Evolutionary conservation across 768 basidiomycete species (phyloP).

Genomic region (Fomitopsis serialis): DNA sequence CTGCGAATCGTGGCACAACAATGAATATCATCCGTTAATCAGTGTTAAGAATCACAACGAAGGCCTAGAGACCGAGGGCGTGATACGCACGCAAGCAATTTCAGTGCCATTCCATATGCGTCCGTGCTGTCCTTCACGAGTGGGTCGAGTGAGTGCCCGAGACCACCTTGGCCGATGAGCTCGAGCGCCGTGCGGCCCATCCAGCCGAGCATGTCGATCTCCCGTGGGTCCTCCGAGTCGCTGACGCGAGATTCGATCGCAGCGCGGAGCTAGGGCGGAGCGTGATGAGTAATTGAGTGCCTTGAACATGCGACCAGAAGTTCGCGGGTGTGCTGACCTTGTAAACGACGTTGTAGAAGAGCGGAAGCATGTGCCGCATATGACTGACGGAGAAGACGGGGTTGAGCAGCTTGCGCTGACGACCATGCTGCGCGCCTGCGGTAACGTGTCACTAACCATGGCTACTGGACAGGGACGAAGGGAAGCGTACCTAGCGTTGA

Average conservation of each 20-base stretch:
- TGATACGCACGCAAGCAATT: slow-evolving; percentile 11
- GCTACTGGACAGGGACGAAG: slow-evolving; percentile 33
- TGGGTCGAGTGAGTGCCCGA: slow-evolving; percentile 33
- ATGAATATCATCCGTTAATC: too few species aligned
- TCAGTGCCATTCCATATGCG: slow-evolving; percentile 11
- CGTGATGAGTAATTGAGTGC: not conserved
- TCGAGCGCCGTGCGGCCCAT: slow-evolving; percentile 22
- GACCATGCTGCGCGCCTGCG: slow-evolving; percentile 10
- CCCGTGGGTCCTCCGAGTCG: not conserved
- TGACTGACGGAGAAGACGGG: slow-evolving; percentile 15
- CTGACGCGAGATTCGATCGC: too few species aligned
- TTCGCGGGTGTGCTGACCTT: too few species aligned
- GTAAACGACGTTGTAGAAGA: slow-evolving; percentile 8
- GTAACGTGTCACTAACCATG: not conserved
- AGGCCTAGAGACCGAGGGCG: too few species aligned
- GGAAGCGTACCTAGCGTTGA: slow-evolving; percentile 16
- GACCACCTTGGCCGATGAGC: slow-evolving; percentile 42
- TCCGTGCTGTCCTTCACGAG: slow-evolving; percentile 17
- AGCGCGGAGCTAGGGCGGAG: not conserved
- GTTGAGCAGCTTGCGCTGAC: slow-evolving; percentile 24
- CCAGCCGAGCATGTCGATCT: slow-evolving; percentile 22
- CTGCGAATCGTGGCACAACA: too few species aligned
- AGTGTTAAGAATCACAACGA: too few species aligned
- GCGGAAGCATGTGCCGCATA: slow-evolving; percentile 13
- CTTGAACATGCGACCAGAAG: too few species aligned